A percentile compares a stretch with the other conserved stretches of the same genome.
These are phyloP conservation scores for Malus orientalis DNA, from an alignment of 306 rosid genomes.

Conservation along the genomic window DNA sequence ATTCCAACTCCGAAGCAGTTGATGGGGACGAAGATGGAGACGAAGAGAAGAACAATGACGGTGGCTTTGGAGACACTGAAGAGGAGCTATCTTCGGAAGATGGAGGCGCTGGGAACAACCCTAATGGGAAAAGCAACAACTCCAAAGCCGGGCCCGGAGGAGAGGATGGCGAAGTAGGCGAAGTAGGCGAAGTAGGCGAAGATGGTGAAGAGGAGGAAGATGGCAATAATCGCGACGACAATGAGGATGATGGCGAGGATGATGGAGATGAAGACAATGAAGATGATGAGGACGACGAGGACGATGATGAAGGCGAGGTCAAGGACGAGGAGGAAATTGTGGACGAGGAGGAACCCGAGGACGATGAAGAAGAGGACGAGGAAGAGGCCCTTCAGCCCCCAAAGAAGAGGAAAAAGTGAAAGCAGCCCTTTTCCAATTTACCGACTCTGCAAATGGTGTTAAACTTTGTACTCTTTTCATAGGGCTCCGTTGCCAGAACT, in stretches of 20 bases:
- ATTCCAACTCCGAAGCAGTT: neutral
- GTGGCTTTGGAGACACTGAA: constrained; percentile 18
- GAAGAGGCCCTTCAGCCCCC: constrained; percentile 41
- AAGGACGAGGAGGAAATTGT: constrained; percentile 22
- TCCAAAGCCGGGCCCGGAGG: constrained; percentile 10
- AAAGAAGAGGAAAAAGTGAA: constrained; percentile 45
- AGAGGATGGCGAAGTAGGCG: constrained; percentile 14
- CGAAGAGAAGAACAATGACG: constrained; percentile 4
- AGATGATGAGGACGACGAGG: neutral
- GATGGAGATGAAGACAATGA: neutral
- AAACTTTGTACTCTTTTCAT: neutral
- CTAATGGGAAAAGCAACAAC: constrained; percentile 6
- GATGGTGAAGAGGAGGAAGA: constrained; percentile 12
- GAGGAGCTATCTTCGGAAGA: constrained; percentile 26
- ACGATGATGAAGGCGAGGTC: constrained; percentile 5
- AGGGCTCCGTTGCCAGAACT: neutral
- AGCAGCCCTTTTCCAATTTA: too few species aligned
- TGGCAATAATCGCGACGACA: neutral
- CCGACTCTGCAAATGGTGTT: neutral
- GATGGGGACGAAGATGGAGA: constrained; percentile 27
- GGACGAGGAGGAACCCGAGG: constrained; percentile 2
- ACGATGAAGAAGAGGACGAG: constrained; percentile 29
- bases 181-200: constrained; percentile 15
- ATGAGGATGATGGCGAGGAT: neutral
- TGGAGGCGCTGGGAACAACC: constrained; percentile 19